These are phyloP conservation scores for Trichosporon sp. DNA, from an alignment of 1,284 basidiomycete genomes.

Conservation along the genomic window DNA sequence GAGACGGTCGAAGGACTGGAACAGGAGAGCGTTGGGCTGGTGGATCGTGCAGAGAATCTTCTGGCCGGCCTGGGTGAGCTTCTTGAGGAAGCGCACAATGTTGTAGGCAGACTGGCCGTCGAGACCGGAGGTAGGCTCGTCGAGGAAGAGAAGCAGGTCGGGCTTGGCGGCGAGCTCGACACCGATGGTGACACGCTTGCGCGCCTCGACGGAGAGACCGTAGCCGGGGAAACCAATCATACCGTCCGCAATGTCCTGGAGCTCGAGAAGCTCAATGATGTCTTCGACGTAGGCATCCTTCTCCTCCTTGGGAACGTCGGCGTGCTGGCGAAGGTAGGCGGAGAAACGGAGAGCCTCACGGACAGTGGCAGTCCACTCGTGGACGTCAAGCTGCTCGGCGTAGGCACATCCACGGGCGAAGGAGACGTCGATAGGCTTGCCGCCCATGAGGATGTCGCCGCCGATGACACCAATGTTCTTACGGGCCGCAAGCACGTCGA, in stretches of 20 bases:
- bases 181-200: constrained; percentile 65
- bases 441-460: constrained; percentile 61
- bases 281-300: constrained; percentile 63
- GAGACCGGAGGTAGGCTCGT: constrained; percentile 63
- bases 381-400: constrained; percentile 68
- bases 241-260: constrained; percentile 61
- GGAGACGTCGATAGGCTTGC: constrained; percentile 58
- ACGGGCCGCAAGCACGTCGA: constrained; percentile 63
- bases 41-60: constrained; percentile 58
- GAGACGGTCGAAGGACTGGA: constrained; percentile 63
- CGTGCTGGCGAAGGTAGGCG: constrained; percentile 64
- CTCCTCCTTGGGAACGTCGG: constrained; percentile 59
- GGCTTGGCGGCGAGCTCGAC: constrained; percentile 66
- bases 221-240: constrained; percentile 59
- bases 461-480: constrained; percentile 61
- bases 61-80: constrained; percentile 71
- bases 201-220: constrained; percentile 61
- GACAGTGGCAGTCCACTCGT: constrained; percentile 75
- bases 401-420: constrained; percentile 61
- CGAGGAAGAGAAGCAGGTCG: constrained; percentile 62
- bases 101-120: constrained; percentile 65
- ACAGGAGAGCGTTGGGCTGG: constrained; percentile 61
- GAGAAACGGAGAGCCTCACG: constrained; percentile 65
- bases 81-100: constrained; percentile 58
- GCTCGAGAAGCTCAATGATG: constrained; percentile 61